Conservation (phyloP, 2,329 filamentous ascomycete genomes). For the Ophiostoma montium region DNA sequence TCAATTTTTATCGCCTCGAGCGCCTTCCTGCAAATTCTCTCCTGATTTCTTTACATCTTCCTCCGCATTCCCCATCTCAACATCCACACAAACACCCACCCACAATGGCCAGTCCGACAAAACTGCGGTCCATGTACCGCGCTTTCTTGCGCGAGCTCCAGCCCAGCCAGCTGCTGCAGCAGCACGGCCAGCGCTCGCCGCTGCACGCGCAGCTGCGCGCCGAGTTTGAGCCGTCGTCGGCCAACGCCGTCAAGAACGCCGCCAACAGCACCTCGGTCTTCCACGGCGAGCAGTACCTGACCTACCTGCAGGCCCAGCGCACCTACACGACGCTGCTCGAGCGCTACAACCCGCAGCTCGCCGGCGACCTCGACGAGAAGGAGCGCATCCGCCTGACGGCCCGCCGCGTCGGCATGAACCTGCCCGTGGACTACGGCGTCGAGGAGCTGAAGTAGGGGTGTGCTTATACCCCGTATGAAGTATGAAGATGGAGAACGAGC, state of each 20-base stretch:
- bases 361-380: constrained; percentile 55
- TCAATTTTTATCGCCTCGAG: constrained; percentile 1
- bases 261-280: constrained; percentile 13
- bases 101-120: constrained; percentile 15
- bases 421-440: constrained; percentile 50
- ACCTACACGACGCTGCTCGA: constrained; percentile 70
- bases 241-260: constrained; percentile 15
- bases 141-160: constrained; percentile 81
- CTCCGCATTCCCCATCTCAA: neutral
- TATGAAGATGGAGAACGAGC: too few species aligned
- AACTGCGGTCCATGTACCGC: constrained; percentile 69
- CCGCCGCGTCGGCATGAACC: constrained; percentile 75
- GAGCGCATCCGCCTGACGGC: constrained; percentile 76
- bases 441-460: neutral
- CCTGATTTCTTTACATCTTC: neutral
- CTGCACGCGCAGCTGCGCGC: constrained; percentile 56
- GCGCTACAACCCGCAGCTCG: constrained; percentile 86
- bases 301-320: constrained; percentile 75
- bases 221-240: constrained; percentile 33
- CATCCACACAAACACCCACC: neutral
- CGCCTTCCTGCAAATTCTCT: neutral
- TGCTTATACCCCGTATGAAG: too few species aligned
- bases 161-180: constrained; percentile 46
- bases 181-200: constrained; percentile 45
- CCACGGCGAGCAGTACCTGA: constrained; percentile 62